Conservation (phyloP, 495 filamentous ascomycete species). For the Neurospora sp. region DNA sequence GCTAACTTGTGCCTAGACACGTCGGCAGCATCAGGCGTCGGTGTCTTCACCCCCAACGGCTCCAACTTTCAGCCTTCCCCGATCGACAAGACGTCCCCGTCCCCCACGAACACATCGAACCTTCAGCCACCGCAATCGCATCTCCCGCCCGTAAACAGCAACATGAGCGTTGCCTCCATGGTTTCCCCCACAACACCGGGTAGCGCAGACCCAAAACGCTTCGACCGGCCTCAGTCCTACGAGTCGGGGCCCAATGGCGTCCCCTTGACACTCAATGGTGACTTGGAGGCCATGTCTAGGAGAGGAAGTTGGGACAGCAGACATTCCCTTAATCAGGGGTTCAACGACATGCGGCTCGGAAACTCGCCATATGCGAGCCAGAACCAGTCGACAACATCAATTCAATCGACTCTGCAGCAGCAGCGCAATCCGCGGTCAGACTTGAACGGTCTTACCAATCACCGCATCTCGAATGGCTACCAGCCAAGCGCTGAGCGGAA, state of each 20-base stretch:
- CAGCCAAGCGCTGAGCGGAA: slow-evolving; percentile 45
- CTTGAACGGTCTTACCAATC: slow-evolving; percentile 32
- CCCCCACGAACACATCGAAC: slow-evolving; percentile 32
- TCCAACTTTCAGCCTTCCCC: slow-evolving; percentile 32
- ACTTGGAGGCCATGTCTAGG: slow-evolving; percentile 40
- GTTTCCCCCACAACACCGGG: slow-evolving; percentile 41
- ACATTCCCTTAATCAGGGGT: slow-evolving; percentile 49
- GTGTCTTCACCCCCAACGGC: slow-evolving; percentile 25
- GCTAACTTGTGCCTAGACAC: slow-evolving; percentile 27
- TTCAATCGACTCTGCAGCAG: slow-evolving; percentile 42
- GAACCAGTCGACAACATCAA: slow-evolving; percentile 68
- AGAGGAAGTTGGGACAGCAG: slow-evolving; percentile 72
- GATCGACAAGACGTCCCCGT: slow-evolving; percentile 41
- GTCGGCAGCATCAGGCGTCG: slow-evolving; percentile 38
- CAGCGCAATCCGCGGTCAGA: slow-evolving; percentile 40
- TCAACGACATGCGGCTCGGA: slow-evolving; percentile 58
- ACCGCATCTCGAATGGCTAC: slow-evolving; percentile 54
- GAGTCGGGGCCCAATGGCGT: slow-evolving; percentile 30
- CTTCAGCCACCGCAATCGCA: slow-evolving; percentile 31
- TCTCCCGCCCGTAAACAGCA: slow-evolving; percentile 34
- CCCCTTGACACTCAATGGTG: slow-evolving; percentile 13
- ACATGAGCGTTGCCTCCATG: slow-evolving; percentile 49
- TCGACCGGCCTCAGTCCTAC: slow-evolving; percentile 35
- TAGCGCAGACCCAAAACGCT: slow-evolving; percentile 25
- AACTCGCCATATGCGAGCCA: slow-evolving; percentile 61